These are phyloP conservation scores for Candida sp. DNA, from an alignment of 1,139 yeast species.

Conservation along the genomic window DNA sequence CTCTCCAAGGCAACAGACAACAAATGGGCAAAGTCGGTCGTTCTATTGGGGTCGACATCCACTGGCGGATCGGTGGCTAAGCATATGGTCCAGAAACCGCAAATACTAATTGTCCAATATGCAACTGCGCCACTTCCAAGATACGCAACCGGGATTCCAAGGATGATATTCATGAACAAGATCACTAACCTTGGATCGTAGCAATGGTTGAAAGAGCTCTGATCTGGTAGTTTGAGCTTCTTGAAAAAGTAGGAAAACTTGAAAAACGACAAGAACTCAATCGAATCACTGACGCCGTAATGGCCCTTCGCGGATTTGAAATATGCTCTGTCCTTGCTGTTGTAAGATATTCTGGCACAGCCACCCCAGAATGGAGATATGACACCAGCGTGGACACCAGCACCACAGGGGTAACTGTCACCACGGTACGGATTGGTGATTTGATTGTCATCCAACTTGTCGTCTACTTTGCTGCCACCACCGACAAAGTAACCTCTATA, in stretches of 20 bases:
- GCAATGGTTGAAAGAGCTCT: conserved; percentile 49
- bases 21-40: conserved; percentile 59
- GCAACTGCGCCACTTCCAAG: conserved; percentile 57
- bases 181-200: conserved; percentile 68
- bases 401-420: conserved; percentile 89
- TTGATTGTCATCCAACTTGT: conserved; percentile 18
- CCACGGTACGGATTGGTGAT: conserved; percentile 74
- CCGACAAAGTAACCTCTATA: conserved; percentile 81
- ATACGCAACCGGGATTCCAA: conserved; percentile 65
- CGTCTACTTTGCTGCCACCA: conserved; percentile 51
- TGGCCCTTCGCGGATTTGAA: conserved; percentile 54
- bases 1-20: conserved; percentile 76
- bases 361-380: conserved; percentile 82
- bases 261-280: conserved; percentile 71
- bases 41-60: conserved; percentile 54
- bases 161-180: conserved; percentile 57
- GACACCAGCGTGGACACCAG: conserved; percentile 87
- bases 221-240: conserved; percentile 22
- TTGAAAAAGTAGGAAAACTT: conserved; percentile 75
- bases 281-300: conserved; percentile 57
- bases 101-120: conserved; percentile 63
- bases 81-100: conserved; percentile 89
- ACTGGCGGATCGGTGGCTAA: conserved; percentile 87
- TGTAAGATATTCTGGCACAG: conserved; percentile 67
- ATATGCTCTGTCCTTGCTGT: conserved; percentile 51